Evolutionary conservation across 257 asterid genomes (phyloP).

Genomic region (Solanum phureja): DNA sequence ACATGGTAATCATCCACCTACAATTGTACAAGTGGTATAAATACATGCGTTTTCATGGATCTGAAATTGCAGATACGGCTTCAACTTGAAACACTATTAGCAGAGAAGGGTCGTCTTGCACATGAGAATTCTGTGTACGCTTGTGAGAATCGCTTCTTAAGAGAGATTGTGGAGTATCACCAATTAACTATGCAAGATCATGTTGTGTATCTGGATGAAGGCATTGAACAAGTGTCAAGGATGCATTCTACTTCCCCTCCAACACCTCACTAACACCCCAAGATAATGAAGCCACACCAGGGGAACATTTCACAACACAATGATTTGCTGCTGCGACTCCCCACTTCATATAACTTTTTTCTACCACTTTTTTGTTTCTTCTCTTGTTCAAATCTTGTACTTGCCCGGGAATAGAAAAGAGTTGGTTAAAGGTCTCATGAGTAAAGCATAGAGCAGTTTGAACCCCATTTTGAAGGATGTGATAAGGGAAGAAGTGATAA

Average conservation of each 20-base stretch:
- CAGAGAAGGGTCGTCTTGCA: background rate
- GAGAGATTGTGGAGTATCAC: constrained; percentile 83
- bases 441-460: no score
- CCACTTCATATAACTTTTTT: background rate
- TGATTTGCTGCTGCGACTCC: background rate
- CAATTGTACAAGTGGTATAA: background rate
- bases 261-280: constrained; percentile 9
- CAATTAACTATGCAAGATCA: constrained; percentile 75
- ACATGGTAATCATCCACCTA: constrained; percentile 39
- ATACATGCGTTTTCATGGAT: background rate
- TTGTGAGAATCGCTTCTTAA: no score
- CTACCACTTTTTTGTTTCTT: background rate
- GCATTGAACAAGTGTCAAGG: constrained; percentile 52
- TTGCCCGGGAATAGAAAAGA: no score
- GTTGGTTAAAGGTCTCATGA: no score
- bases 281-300: constrained; percentile 6
- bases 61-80: constrained; percentile 43
- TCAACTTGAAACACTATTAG: constrained; percentile 90
- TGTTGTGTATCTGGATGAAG: constrained; percentile 77
- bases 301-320: background rate
- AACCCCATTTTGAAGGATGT: no score
- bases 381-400: background rate
- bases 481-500: no score
- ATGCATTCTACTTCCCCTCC: constrained; percentile 38
- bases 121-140: no score